phyloP scores from a whole-genome alignment of 768 basidiomycete genomes.

The Chalciporus piperatus region DNA sequence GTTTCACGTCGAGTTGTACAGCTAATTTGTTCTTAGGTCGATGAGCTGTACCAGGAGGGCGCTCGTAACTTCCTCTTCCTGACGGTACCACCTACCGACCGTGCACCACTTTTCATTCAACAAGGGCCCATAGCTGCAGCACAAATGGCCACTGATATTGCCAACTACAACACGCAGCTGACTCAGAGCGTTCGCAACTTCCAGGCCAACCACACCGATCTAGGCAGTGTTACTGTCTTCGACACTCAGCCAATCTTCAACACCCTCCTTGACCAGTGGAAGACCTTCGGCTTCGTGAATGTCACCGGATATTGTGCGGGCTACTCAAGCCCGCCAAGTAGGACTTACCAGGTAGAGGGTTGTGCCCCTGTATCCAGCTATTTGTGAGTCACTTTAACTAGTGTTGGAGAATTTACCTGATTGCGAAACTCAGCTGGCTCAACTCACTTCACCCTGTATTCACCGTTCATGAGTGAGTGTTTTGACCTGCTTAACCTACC shows the following conservation, averaged over 20 bases:
- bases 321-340: conserved; percentile 52
- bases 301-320: conserved; percentile 56
- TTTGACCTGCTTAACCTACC: background rate
- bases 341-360: conserved; percentile 51
- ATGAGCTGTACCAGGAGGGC: conserved; percentile 35
- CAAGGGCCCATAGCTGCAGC: conserved; percentile 32
- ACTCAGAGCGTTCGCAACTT: conserved; percentile 37
- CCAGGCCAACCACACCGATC: conserved; percentile 37
- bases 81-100: conserved; percentile 58
- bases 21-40: conserved; percentile 9
- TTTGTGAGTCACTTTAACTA: conserved; percentile 45
- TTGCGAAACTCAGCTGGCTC: conserved; percentile 45
- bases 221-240: conserved; percentile 48
- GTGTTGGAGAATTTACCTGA: background rate
- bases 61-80: conserved; percentile 63
- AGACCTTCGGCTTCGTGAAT: conserved; percentile 56
- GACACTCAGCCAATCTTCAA: conserved; percentile 61
- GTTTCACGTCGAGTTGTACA: background rate
- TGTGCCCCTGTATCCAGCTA: conserved; percentile 65
- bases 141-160: conserved; percentile 35
- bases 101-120: conserved; percentile 50
- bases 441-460: conserved; percentile 61
- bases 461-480: conserved; percentile 56
- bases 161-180: conserved; percentile 52
- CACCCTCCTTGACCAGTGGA: conserved; percentile 49